A percentile compares a stretch with the other conserved stretches of the same genome.
Conservation (phyloP, 2,329 filamentous ascomycete species). For the Xylaria digitata region DNA sequence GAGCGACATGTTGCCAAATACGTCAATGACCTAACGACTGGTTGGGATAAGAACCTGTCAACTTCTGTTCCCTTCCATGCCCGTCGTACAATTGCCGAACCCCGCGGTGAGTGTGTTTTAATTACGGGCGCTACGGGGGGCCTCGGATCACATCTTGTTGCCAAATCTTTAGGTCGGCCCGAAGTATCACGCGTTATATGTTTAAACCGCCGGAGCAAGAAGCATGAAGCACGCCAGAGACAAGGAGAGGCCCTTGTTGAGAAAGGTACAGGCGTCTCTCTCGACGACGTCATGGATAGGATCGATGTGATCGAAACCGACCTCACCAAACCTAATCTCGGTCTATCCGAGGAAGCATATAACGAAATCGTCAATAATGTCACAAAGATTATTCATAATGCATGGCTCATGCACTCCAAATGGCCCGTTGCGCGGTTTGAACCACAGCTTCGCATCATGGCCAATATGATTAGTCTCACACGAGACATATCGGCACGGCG, state of each 20-base stretch:
- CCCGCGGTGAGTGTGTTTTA: too few species aligned
- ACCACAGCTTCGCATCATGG: slow-evolving; percentile 58
- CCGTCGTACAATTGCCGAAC: too few species aligned
- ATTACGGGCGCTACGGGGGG: slow-evolving; percentile 46
- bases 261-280: neutral
- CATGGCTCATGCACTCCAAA: slow-evolving; percentile 62
- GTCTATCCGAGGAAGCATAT: slow-evolving; percentile 55
- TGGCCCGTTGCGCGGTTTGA: slow-evolving; percentile 55
- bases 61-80: slow-evolving; percentile 50
- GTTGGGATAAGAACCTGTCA: slow-evolving; percentile 4
- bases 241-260: neutral
- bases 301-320: slow-evolving; percentile 54
- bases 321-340: slow-evolving; percentile 55
- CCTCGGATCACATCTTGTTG: slow-evolving; percentile 29
- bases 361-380: slow-evolving; percentile 45
- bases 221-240: too few species aligned
- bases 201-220: slow-evolving; percentile 35
- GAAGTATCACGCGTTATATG: slow-evolving; percentile 25
- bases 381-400: slow-evolving; percentile 64
- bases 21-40: too few species aligned
- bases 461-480: slow-evolving; percentile 60
- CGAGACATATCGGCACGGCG: slow-evolving; percentile 12
- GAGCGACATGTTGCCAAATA: too few species aligned
- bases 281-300: too few species aligned
- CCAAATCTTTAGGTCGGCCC: neutral